Percentiles rank a stretch among this genome's conserved stretches.
Evolutionary conservation across 352 stramenopile species (phyloP).

Genomic region (Elongisporangium senticosum): DNA sequence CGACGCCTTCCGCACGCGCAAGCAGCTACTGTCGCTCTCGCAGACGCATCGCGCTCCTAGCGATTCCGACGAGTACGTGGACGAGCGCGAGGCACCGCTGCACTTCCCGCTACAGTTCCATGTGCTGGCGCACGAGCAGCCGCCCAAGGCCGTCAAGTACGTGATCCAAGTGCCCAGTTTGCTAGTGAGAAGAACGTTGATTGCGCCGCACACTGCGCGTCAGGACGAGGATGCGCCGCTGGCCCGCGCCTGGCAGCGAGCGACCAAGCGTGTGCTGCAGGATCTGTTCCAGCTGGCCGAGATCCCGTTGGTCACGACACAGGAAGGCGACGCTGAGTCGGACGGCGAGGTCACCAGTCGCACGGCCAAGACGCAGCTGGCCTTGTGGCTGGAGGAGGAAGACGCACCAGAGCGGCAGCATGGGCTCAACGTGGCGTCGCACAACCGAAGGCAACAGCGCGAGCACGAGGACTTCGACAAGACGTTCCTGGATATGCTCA

Average conservation of each 20-base stretch:
- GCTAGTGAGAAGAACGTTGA: slow-evolving; percentile 52
- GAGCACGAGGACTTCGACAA: slow-evolving; percentile 54
- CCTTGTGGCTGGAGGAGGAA: slow-evolving; percentile 46
- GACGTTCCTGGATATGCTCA: slow-evolving; percentile 56
- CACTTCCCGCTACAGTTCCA: slow-evolving; percentile 57
- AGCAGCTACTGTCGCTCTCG: slow-evolving; percentile 36
- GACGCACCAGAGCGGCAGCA: slow-evolving; percentile 27
- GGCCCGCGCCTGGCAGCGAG: slow-evolving; percentile 60
- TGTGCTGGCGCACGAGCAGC: slow-evolving; percentile 14
- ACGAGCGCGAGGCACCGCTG: slow-evolving; percentile 17
- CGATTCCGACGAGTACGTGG: too few relatives aligned
- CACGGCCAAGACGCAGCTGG: slow-evolving; percentile 27
- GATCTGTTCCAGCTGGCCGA: slow-evolving; percentile 56
- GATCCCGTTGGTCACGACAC: slow-evolving; percentile 28
- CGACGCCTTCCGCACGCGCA: slow-evolving; percentile 48
- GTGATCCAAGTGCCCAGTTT: slow-evolving; percentile 41
- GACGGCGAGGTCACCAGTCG: slow-evolving; percentile 5
- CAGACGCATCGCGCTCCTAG: slow-evolving; percentile 9
- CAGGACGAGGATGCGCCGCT: slow-evolving; percentile 28
- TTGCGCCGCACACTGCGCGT: slow-evolving; percentile 26
- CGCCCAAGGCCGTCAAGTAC: slow-evolving; percentile 20
- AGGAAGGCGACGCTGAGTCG: slow-evolving; percentile 7
- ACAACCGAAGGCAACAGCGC: slow-evolving; percentile 37
- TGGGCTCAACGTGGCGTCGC: slow-evolving; percentile 22
- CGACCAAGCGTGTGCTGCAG: slow-evolving; percentile 48